Evolutionary conservation across 2,329 filamentous ascomycete species (phyloP), one percentile per base, ranked within the genome.

Genomic region (Didymosphaeria variabile): DNA sequence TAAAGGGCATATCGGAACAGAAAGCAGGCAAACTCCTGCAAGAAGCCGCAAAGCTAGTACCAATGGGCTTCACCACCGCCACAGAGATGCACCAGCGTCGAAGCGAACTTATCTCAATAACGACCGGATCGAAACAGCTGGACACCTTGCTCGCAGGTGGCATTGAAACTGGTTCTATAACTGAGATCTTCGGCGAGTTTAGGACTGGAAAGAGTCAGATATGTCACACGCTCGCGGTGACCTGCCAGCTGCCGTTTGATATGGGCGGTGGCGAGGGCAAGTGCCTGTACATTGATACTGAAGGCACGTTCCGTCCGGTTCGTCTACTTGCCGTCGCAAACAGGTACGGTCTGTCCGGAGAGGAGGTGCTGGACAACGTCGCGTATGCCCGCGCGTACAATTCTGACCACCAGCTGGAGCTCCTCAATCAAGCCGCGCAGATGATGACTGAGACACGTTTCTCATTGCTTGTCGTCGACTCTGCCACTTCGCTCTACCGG

Each of bases 361-460:
- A 99, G 80, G 96, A 99, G 78, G 95, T 99, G 0, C 86, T 99
- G 9, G 96, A 99, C 82, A 99, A 99, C 70, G 94, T 99, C 59
- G 96, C 96, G 3, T 99, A 99, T 78, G 96, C 96, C 53, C 90
- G 95, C 62, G 95, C 95, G 10, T 99, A 99, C 83, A 99, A 99
- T 78, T 98, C 94, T 0, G 95, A 99, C 68, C 95, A 99, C 79
- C 95, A 99, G 79, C 87, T 99, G 54, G 93, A 97, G 77, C 86
- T 99, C 8, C 88, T 99, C 64, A 95, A 95, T 72, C 94, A 98
- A 79, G 96, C 95, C 3, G 91, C 95, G 2, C 89, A 93, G 64
- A 99, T 99, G 95, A 99, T 99, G 96, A 97, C 94, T 60, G 96
- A 99, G 82, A 99, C 95, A 0, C 89, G 95, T 4, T 99, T 99